These are phyloP conservation scores for Entoloma clypeatum DNA, from an alignment of 1,284 basidiomycete genomes.

Conservation along the genomic window DNA sequence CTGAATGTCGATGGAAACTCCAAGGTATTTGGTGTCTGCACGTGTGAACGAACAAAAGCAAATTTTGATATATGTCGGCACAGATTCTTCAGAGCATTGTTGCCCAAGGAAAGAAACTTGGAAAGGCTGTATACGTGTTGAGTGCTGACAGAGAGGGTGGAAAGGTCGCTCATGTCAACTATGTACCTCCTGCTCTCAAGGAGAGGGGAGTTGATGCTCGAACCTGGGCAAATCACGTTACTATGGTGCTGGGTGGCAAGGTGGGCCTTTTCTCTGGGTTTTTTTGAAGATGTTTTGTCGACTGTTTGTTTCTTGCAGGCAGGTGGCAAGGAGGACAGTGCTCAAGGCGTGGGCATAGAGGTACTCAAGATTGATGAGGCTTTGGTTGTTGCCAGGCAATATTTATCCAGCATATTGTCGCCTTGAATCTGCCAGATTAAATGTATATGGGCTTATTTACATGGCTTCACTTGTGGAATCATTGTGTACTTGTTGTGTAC, in stretches of 20 bases:
- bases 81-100: conserved; percentile 75
- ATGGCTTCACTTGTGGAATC: not conserved
- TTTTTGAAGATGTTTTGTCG: conserved; percentile 11
- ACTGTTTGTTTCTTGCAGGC: no score
- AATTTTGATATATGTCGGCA: conserved; percentile 8
- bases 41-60: not conserved
- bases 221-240: conserved; percentile 77
- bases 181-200: conserved; percentile 65
- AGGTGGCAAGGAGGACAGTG: conserved; percentile 88
- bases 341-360: conserved; percentile 81
- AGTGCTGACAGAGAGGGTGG: conserved; percentile 64
- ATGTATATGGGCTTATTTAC: no score
- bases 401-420: conserved; percentile 26
- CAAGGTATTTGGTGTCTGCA: conserved; percentile 49
- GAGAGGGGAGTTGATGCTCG: conserved; percentile 73
- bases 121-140: conserved; percentile 88
- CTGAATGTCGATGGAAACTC: conserved; percentile 78
- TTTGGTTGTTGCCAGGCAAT: conserved; percentile 52
- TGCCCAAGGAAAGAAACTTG: conserved; percentile 73
- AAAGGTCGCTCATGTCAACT: conserved; percentile 90
- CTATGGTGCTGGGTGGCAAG: conserved; percentile 84
- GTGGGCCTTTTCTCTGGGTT: conserved; percentile 35
- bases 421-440: conserved; percentile 3
- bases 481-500: not conserved
- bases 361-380: conserved; percentile 69